A percentile compares a stretch with the other conserved stretches of the same genome.
Evolutionary conservation across 208 protist genomes (phyloP).

Genomic region (Trichomonas tenax): DNA sequence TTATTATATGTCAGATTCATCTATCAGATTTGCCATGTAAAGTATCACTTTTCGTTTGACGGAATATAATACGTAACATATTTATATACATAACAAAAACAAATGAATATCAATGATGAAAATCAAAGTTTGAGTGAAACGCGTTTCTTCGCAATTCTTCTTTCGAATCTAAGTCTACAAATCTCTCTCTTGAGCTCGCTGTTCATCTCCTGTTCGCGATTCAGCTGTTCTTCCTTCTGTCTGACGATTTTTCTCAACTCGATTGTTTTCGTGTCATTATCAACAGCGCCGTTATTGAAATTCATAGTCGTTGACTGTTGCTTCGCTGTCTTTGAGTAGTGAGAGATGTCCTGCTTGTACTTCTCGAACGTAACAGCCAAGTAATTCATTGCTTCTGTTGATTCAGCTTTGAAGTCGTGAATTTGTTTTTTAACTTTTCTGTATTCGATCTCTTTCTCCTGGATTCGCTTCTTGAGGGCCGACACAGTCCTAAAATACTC

Average conservation of each 20-base stretch:
- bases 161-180: background rate
- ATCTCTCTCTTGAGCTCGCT: background rate
- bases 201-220: background rate
- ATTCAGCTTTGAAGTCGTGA: background rate
- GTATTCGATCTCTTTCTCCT: background rate
- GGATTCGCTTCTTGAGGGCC: background rate
- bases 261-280: background rate
- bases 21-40: too few relatives aligned
- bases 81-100: too few relatives aligned
- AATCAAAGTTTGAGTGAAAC: background rate
- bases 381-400: background rate
- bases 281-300: background rate
- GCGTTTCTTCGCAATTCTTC: background rate
- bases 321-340: background rate
- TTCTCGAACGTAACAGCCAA: background rate
- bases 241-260: background rate
- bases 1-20: too few relatives aligned
- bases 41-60: too few relatives aligned
- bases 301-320: background rate
- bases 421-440: background rate
- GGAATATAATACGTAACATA: too few relatives aligned
- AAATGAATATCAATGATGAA: too few relatives aligned
- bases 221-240: background rate
- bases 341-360: background rate
- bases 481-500: background rate